Base-by-base conservation (phyloP, 2,329 filamentous ascomycete genomes). In the Curvularia spicifera region DNA sequence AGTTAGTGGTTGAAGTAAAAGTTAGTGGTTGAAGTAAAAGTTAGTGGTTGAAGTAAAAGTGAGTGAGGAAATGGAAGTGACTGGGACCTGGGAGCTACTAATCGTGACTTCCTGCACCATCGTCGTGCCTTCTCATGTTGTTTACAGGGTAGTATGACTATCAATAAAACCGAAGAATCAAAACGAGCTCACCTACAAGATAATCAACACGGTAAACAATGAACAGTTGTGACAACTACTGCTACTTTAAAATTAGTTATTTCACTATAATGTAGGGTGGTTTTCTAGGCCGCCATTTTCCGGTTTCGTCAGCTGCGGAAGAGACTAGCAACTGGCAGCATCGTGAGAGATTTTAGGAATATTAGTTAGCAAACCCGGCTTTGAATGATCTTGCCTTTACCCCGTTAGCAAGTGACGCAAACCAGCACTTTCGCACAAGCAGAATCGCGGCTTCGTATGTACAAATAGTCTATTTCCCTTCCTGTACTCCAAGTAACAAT, bases 391-490 rank as follows among this genome's bases (percentile, higher is more conserved):
- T 6, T 35, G 18, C 18, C 29, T 29, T 2, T 15, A 13, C 29
- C 18, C 6, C 18, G 43, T 40, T 9, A 42, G 24, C 8, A 20
- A 3, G 3, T 8, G 5, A 13, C 28, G 37, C 22, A 28, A 20
- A 18, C 0, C 24, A 5, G 12, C 26, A 9, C 40, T 5, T n/a
- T 46, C 7, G 18, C 24, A 24, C 28, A 13, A 22, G 18, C 39
- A 10, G 42, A 40, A 43, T 12, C 1, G n/a, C 24, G 13, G 20
- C 12, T 50, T 40, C 22, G 37, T 46, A 22, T 46, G 29, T 37
- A 53, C 51, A 45, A 51, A 33, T 31, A 18, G n/a, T 53, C 40
- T 53, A 53, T 53, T 39, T 9, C 42, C 26, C 31, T 15, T 53
- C 39, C 39, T 45, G 13, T 45, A 57, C 51, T 57, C 45, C 51